Evolutionary conservation across 2,329 filamentous ascomycete species (phyloP).

Genomic region (Calonectria multiphialidica): DNA sequence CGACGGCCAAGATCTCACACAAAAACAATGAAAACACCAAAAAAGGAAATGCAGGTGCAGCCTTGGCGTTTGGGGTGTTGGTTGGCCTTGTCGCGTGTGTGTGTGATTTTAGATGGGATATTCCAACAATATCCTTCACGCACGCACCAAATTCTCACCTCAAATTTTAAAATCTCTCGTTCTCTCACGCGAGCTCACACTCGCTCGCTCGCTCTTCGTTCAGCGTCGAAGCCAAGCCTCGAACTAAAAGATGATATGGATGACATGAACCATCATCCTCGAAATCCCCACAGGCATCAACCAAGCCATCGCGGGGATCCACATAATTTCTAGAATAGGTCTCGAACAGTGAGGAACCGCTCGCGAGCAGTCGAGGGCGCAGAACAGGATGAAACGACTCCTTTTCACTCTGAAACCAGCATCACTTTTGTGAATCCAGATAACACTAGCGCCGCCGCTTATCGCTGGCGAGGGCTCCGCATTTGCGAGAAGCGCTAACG

Average conservation of each 20-base stretch:
- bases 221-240: neutral
- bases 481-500: too few relatives aligned
- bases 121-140: neutral
- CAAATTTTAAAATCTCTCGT: too few relatives aligned
- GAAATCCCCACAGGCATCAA: neutral
- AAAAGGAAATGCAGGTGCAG: neutral
- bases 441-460: too few relatives aligned
- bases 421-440: too few relatives aligned
- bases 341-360: neutral
- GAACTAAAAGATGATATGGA: neutral
- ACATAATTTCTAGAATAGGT: neutral
- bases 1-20: neutral
- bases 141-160: neutral
- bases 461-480: too few relatives aligned
- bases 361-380: too few relatives aligned
- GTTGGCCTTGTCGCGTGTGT: neutral
- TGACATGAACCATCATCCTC: neutral
- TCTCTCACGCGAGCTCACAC: too few relatives aligned
- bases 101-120: neutral
- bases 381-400: too few relatives aligned
- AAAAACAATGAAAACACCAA: neutral
- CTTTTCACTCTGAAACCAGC: neutral
- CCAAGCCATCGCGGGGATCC: neutral
- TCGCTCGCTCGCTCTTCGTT: too few relatives aligned
- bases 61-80: neutral